phyloP scores from a whole-genome alignment of 2,329 filamentous ascomycete genomes.

The Pseudopyrenochaeta lycopersici region DNA sequence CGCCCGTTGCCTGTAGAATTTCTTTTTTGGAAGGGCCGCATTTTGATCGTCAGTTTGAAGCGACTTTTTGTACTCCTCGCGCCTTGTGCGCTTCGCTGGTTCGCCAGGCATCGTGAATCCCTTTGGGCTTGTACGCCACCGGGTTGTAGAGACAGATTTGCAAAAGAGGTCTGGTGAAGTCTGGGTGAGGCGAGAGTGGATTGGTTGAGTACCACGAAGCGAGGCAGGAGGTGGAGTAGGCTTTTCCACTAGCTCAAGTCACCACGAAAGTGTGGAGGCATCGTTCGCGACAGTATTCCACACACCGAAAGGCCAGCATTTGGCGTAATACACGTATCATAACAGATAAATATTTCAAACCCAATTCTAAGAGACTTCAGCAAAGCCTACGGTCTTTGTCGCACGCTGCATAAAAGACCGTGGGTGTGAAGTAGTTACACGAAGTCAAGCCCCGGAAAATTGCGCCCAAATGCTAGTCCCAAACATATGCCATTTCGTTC shows the following conservation, averaged over 20 bases:
- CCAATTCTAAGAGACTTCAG: conserved; percentile 22
- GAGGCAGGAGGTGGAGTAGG: conserved; percentile 28
- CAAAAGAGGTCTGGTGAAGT: conserved; percentile 6
- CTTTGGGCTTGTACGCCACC: too few species aligned
- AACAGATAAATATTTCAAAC: conserved; percentile 11
- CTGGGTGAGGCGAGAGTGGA: conserved; percentile 22
- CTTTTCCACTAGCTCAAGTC: conserved; percentile 40
- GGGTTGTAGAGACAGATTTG: conserved; percentile 5
- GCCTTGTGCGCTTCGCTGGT: conserved; percentile 54
- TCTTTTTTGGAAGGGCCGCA: conserved; percentile 83
- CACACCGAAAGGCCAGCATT: conserved; percentile 5
- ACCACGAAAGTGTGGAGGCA: conserved; percentile 15
- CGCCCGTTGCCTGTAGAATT: conserved; percentile 93
- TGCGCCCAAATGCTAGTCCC: conserved; percentile 40
- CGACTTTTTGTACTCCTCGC: conserved; percentile 56
- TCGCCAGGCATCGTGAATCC: conserved; percentile 42
- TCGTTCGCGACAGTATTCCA: conserved; percentile 12
- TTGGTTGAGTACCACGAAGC: conserved; percentile 31
- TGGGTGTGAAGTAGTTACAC: conserved; percentile 36
- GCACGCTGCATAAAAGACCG: conserved; percentile 41
- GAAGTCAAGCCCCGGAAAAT: conserved; percentile 29
- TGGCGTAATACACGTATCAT: conserved; percentile 24
- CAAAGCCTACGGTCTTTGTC: conserved; percentile 26
- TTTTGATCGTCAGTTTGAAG: conserved; percentile 49
- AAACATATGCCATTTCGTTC: conserved; percentile 35